Base-by-base conservation (phyloP, 2,329 filamentous ascomycete species). In the Chalaropsis thielavioides region DNA sequence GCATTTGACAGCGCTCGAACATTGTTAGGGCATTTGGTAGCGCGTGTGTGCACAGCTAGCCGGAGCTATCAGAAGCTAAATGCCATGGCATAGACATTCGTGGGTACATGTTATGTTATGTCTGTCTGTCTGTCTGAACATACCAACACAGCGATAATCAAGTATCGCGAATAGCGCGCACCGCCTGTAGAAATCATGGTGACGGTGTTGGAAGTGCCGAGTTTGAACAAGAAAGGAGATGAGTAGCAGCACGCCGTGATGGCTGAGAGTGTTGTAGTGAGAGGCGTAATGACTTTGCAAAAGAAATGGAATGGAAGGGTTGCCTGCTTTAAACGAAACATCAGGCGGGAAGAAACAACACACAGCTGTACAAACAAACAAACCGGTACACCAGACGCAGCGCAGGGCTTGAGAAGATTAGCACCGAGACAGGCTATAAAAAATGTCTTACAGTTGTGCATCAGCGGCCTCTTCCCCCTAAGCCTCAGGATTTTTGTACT, bases 61-160 rank as follows among this genome's bases (percentile, higher is more conserved):
- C 17, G n/a, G 19, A 31, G 35, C n/a, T 27, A 17, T 24, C 59
- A 61, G 59, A 44, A 61, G 59, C 59, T 22, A 61, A 15, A 11
- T 51, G 19, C 19, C 15, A 17, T 13, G n/a, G 10, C 24, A 27
- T 51, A 27, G 59, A 24, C 35, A 60, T 60, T 22, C 17, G 38
- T 27, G 38, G 41, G 38, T 43, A 17, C 59, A 10, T 27, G 31
- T n/a, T n/a, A n/a, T n/a, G n/a, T n/a, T n/a, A n/a, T n/a, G n/a
- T n/a, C n/a, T n/a, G n/a, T n/a, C n/a, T 3, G 7, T 35, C 8
- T 31, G 51, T 56, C 7, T 27, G 22, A 5, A 22, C 87, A 73
- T 82, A 95, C 92, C 73, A 95, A 87, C 72, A 91, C 82, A 67
- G 90, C 89, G 72, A 95, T 85, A 73, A 94, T 81, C 74, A 96